These are phyloP conservation scores for Pichia sp. DNA, from an alignment of 1,139 yeast genomes.

Conservation along the genomic window DNA sequence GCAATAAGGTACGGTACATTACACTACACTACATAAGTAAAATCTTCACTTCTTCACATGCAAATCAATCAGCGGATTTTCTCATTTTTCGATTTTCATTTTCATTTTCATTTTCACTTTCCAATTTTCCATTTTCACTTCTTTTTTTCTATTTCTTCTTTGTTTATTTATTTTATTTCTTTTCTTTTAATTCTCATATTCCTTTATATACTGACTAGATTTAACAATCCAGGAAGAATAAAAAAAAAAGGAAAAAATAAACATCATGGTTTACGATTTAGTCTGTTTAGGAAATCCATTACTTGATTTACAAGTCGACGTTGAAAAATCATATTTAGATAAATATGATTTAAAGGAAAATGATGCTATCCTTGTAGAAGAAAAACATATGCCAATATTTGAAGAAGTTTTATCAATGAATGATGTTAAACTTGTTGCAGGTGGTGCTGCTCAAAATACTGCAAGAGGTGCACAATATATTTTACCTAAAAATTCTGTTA, in stretches of 20 bases:
- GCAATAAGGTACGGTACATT: too few species aligned
- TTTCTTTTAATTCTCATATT: not conserved
- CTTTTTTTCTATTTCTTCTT: too few species aligned
- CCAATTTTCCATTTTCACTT: too few species aligned
- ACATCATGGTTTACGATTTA: conserved; percentile 45
- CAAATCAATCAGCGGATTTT: too few species aligned
- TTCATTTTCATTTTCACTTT: too few species aligned
- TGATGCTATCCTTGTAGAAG: conserved; percentile 92
- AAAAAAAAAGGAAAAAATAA: conserved; percentile 1
- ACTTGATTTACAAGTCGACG: conserved; percentile 83
- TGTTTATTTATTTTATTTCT: too few species aligned
- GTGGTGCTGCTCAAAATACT: conserved; percentile 99
- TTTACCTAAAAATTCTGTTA: conserved; percentile 75
- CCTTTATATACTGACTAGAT: not conserved
- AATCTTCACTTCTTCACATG: too few species aligned
- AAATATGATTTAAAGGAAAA: conserved; percentile 84
- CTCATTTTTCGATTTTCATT: too few species aligned
- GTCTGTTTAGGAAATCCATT: conserved; percentile 73
- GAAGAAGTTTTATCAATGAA: conserved; percentile 63
- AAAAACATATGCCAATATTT: conserved; percentile 78
- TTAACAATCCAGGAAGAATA: too few species aligned
- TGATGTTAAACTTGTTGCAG: conserved; percentile 75
- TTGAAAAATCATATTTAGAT: conserved; percentile 57
- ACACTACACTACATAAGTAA: too few species aligned
- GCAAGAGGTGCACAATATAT: conserved; percentile 97